Evolutionary conservation across 2,329 filamentous ascomycete genomes (phyloP).

Genomic region (Xylariaceae sp.): DNA sequence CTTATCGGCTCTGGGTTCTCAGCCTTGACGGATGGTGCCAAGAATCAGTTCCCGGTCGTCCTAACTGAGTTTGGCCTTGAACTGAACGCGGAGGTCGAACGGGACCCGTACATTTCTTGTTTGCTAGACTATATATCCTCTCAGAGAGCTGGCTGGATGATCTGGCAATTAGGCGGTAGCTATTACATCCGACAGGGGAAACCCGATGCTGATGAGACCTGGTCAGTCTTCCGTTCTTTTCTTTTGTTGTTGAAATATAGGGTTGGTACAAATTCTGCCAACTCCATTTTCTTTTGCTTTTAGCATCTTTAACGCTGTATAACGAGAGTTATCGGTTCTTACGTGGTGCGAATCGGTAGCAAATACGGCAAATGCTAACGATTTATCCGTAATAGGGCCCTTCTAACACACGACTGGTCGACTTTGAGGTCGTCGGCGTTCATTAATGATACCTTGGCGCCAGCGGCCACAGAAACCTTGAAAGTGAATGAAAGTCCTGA

Average conservation of each 20-base stretch:
- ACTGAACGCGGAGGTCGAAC: slow-evolving; percentile 49
- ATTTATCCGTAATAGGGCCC: slow-evolving; percentile 40
- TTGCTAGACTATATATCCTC: slow-evolving; percentile 51
- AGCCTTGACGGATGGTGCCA: slow-evolving; percentile 44
- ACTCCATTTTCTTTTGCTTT: background rate
- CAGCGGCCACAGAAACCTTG: slow-evolving; percentile 25
- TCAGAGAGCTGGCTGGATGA: slow-evolving; percentile 55
- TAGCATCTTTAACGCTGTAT: background rate
- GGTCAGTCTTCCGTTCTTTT: slow-evolving; percentile 32
- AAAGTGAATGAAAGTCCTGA: slow-evolving; percentile 18
- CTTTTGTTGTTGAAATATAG: no score
- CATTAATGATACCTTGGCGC: slow-evolving; percentile 37
- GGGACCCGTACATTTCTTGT: slow-evolving; percentile 54
- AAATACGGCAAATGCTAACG: background rate
- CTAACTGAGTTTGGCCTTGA: slow-evolving; percentile 58
- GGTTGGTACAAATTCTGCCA: no score
- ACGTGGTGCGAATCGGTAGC: background rate
- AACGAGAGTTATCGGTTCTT: background rate
- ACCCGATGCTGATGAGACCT: slow-evolving; percentile 58
- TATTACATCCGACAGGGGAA: slow-evolving; percentile 58
- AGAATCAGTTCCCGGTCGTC: slow-evolving; percentile 50
- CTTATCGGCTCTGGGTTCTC: slow-evolving; percentile 55
- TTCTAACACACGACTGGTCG: slow-evolving; percentile 56
- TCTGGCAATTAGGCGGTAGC: slow-evolving; percentile 60
- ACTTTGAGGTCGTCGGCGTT: slow-evolving; percentile 49